Conservation (phyloP, 306 rosid species). For the Quillaja saponaria region DNA sequence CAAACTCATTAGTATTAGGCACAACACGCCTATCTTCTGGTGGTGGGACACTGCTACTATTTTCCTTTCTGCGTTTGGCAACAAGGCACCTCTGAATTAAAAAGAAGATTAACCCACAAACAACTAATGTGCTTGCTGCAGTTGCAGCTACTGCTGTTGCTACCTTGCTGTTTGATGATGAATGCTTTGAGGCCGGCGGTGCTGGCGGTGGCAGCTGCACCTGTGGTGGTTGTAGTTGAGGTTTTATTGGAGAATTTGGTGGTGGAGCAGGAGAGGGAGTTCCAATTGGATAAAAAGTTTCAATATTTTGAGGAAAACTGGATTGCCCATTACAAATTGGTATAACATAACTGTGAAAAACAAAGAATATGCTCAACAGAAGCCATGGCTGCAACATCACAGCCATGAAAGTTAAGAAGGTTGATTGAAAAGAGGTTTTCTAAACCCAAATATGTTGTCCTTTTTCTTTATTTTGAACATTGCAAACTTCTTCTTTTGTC, state of each 20-base stretch:
- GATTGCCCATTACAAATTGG: conserved; percentile 39
- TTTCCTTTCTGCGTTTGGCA: conserved; percentile 37
- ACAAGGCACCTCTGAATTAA: conserved; percentile 33
- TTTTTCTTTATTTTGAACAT: conserved; percentile 28
- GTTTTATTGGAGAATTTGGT: not conserved
- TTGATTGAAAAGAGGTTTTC: conserved; percentile 15
- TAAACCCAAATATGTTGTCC: conserved; percentile 27
- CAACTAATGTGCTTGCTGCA: conserved; percentile 57
- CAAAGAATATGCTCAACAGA: conserved; percentile 26
- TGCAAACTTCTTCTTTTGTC: conserved; percentile 30
- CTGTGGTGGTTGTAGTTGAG: conserved; percentile 28
- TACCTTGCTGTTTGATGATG: conserved; percentile 45
- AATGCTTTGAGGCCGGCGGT: conserved; percentile 13
- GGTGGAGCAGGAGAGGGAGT: conserved; percentile 32
- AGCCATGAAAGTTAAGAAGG: conserved; percentile 43
- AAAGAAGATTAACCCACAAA: conserved; percentile 55
- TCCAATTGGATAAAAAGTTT: conserved; percentile 55
- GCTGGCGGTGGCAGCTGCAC: not conserved
- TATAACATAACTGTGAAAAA: conserved; percentile 21
- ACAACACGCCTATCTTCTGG: conserved; percentile 35
- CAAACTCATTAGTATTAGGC: conserved; percentile 39
- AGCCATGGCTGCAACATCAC: conserved; percentile 36
- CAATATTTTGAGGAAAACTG: conserved; percentile 59
- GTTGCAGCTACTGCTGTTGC: conserved; percentile 64
- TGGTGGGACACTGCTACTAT: conserved; percentile 3